Conservation (phyloP, 768 basidiomycete species). For the Gloeophyllum trabeum region DNA sequence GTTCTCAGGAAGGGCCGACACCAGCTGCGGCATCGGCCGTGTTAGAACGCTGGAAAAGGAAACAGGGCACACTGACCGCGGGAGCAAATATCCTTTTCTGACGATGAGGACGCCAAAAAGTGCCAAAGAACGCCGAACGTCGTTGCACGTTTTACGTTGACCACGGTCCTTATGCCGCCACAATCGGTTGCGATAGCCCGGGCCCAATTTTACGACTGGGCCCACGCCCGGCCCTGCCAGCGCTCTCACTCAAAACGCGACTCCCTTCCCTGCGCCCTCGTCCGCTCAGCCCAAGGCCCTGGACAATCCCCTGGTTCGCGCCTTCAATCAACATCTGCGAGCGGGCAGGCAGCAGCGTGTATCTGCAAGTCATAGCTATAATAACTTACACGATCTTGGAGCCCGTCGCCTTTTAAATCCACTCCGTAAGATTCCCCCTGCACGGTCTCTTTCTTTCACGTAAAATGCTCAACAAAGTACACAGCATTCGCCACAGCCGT, state of each 20-base stretch:
- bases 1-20: neutral
- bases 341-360: neutral
- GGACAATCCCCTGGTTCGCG: neutral
- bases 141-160: conserved; percentile 73
- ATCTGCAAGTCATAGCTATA: too few relatives aligned
- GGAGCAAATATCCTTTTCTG: neutral
- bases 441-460: neutral
- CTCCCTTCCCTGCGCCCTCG: conserved; percentile 16
- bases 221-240: conserved; percentile 34
- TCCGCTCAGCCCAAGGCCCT: conserved; percentile 1
- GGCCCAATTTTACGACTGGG: conserved; percentile 33
- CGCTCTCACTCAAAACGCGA: conserved; percentile 19
- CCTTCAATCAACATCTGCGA: neutral
- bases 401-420: too few relatives aligned
- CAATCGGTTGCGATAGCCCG: conserved; percentile 39
- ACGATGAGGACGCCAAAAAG: conserved; percentile 15
- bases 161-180: conserved; percentile 43
- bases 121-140: conserved; percentile 32
- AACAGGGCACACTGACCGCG: neutral
- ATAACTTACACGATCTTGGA: too few relatives aligned
- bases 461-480: neutral
- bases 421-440: too few relatives aligned
- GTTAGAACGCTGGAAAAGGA: neutral
- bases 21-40: neutral
- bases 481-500: neutral